phyloP scores from a whole-genome alignment of 2,329 filamentous ascomycete genomes.

The Periconia sp. region DNA sequence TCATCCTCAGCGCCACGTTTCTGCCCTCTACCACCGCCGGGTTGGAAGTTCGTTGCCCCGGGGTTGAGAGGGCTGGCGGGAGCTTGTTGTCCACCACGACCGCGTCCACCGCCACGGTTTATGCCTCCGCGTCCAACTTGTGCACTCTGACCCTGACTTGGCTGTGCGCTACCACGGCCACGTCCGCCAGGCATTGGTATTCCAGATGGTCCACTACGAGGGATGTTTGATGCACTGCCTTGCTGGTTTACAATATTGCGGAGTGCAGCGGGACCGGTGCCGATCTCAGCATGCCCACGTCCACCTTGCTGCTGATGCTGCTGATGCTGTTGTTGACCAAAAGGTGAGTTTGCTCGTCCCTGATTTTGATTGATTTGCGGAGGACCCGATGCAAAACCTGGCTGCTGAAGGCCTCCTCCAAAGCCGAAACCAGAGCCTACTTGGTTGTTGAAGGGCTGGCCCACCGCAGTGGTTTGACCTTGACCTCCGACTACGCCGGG shows the following conservation, averaged over 20 bases:
- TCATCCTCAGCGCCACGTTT: slow-evolving; percentile 43
- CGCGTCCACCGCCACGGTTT: slow-evolving; percentile 30
- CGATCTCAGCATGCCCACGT: slow-evolving; percentile 23
- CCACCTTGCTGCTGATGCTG: slow-evolving; percentile 24
- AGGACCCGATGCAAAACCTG: slow-evolving; percentile 22
- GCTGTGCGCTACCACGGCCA: slow-evolving; percentile 24
- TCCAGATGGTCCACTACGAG: slow-evolving; percentile 36
- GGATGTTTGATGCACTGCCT: slow-evolving; percentile 31
- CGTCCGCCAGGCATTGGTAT: slow-evolving; percentile 41
- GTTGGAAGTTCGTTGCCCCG: slow-evolving; percentile 42
- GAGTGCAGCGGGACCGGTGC: slow-evolving; percentile 37
- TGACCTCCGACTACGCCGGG: not conserved
- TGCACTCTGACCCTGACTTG: slow-evolving; percentile 20
- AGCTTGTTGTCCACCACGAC: slow-evolving; percentile 21
- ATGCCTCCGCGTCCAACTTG: slow-evolving; percentile 37
- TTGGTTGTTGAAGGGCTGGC: slow-evolving; percentile 10
- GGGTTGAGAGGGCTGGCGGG: slow-evolving; percentile 40
- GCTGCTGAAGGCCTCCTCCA: slow-evolving; percentile 26
- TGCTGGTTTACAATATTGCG: slow-evolving; percentile 29
- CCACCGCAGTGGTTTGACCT: not conserved
- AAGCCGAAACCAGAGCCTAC: slow-evolving; percentile 15
- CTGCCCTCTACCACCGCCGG: slow-evolving; percentile 37
- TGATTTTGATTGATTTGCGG: slow-evolving; percentile 5
- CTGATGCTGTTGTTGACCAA: slow-evolving; percentile 18
- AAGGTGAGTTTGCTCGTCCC: slow-evolving; percentile 25